phyloP scores from a whole-genome alignment of 176 grass and related monocot species.

The Lolium multiflorum region DNA sequence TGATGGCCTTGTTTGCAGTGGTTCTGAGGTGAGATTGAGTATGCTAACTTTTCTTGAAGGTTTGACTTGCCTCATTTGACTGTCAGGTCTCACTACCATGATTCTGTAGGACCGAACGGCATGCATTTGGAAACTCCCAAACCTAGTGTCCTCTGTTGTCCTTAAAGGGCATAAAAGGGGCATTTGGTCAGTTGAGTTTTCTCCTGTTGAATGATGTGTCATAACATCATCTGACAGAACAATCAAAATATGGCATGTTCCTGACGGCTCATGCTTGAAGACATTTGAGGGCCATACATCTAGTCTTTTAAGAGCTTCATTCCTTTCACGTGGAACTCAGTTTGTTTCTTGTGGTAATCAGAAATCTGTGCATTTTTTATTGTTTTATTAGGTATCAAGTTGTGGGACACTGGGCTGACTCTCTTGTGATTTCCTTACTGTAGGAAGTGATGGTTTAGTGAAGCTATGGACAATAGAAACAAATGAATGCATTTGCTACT shows the following conservation, averaged over 20 bases:
- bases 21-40: conserved; percentile 75
- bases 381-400: not conserved
- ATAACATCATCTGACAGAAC: conserved; percentile 94
- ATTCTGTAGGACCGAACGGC: conserved; percentile 86
- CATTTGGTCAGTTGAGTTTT: conserved; percentile 98
- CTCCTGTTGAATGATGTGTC: conserved; percentile 91
- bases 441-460: conserved; percentile 94
- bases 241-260: conserved; percentile 88
- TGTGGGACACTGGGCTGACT: not conserved
- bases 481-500: conserved; percentile 92
- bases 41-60: conserved; percentile 24
- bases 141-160: conserved; percentile 69
- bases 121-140: conserved; percentile 91
- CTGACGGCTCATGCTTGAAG: conserved; percentile 94
- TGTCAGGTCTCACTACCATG: conserved; percentile 38
- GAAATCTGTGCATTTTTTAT: not conserved
- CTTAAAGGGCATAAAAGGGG: conserved; percentile 93
- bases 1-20: conserved; percentile 92
- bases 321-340: conserved; percentile 84
- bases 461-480: conserved; percentile 93
- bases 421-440: conserved; percentile 42
- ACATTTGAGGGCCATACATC: conserved; percentile 94
- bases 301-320: conserved; percentile 78
- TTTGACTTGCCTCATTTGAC: conserved; percentile 32
- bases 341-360: conserved; percentile 88